phyloP scores from a whole-genome alignment of 2,329 filamentous ascomycete species.

The Beauveria asiatica region DNA sequence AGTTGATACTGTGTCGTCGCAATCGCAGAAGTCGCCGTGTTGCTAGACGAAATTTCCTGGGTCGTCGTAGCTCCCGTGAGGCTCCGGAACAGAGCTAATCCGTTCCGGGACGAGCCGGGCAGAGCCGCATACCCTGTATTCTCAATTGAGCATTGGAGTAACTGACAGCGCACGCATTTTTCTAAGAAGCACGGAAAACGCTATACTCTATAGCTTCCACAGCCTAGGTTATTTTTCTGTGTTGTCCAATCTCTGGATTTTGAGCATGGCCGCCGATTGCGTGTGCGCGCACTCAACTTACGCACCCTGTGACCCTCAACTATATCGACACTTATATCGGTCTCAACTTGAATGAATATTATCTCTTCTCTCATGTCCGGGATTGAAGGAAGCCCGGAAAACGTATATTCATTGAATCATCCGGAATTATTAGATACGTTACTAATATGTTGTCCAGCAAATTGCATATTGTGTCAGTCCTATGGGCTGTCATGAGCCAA shows the following conservation, averaged over 20 bases:
- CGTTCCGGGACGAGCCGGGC: neutral
- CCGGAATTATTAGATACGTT: neutral
- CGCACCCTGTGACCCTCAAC: no score
- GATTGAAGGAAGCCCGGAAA: no score
- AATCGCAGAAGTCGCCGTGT: neutral
- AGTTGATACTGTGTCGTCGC: neutral
- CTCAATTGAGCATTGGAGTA: neutral
- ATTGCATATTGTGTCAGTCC: neutral
- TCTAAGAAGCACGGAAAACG: neutral
- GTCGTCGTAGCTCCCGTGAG: neutral
- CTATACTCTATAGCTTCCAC: neutral
- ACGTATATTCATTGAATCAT: neutral
- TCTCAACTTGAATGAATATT: no score
- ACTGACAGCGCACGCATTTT: neutral
- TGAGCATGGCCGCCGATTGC: no score
- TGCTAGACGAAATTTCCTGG: constrained; percentile 4
- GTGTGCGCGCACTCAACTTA: no score
- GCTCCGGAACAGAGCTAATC: constrained; percentile 7
- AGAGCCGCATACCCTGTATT: neutral
- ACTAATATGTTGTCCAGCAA: neutral
- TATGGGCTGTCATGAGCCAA: neutral
- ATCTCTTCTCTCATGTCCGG: no score
- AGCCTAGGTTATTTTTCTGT: no score
- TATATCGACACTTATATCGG: no score
- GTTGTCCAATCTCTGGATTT: no score